A percentile compares a stretch with the other conserved stretches of the same genome.
These are phyloP conservation scores for Rhexocercosporidium sp. DNA, from an alignment of 2,329 filamentous ascomycete species.

Conservation along the genomic window DNA sequence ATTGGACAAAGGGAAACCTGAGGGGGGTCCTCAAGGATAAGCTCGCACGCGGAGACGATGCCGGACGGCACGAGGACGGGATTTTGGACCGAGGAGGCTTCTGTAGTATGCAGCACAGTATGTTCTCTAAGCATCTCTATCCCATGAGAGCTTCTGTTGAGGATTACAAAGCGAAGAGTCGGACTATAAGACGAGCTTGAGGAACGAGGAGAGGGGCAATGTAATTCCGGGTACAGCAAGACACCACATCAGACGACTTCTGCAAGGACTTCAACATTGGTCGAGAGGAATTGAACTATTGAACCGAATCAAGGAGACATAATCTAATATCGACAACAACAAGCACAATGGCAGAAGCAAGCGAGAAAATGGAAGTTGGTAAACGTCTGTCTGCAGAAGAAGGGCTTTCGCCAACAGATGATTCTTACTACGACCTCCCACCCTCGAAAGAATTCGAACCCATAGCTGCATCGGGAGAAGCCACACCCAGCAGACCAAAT, in stretches of 20 bases:
- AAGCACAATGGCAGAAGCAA: slow-evolving; percentile 8
- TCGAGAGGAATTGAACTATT: background rate
- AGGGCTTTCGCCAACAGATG: slow-evolving; percentile 14
- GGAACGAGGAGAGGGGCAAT: background rate
- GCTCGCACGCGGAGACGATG: background rate
- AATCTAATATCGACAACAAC: background rate
- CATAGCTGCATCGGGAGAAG: slow-evolving; percentile 22
- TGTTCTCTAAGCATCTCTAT: background rate
- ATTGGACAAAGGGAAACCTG: background rate
- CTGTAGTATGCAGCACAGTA: background rate
- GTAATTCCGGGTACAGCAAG: background rate
- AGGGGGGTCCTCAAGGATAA: too few relatives aligned
- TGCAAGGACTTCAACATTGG: background rate
- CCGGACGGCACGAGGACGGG: background rate
- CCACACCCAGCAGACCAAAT: slow-evolving; percentile 17
- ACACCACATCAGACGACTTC: background rate
- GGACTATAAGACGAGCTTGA: slow-evolving; percentile 1
- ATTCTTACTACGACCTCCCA: slow-evolving; percentile 16
- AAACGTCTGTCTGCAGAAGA: slow-evolving; percentile 12
- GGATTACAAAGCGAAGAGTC: slow-evolving; percentile 1
- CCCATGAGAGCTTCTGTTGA: background rate
- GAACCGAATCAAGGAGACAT: background rate
- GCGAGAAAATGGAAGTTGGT: slow-evolving; percentile 11
- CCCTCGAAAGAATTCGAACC: slow-evolving; percentile 32
- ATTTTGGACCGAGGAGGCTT: background rate